These are phyloP conservation scores for Camellia lanceoleosa DNA, from an alignment of 148 eudicot genomes.

Conservation along the genomic window DNA sequence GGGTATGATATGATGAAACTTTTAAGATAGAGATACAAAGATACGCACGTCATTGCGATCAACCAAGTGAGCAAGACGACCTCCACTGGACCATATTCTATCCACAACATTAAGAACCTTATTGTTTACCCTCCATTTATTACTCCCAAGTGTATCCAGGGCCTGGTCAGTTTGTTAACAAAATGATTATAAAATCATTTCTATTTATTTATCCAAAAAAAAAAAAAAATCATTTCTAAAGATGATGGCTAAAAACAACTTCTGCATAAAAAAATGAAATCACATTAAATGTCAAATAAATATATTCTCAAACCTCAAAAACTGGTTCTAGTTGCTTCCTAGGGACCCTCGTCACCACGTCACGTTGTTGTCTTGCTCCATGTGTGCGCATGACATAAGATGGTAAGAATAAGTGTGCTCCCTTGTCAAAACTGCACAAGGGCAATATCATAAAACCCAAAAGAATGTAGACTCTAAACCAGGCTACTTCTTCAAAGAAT, in stretches of 20 bases:
- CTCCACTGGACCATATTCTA: constrained; percentile 86
- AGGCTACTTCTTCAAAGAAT: constrained; percentile 8
- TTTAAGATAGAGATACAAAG: background rate
- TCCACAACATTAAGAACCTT: constrained; percentile 72
- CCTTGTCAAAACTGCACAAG: constrained; percentile 68
- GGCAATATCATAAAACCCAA: constrained; percentile 3
- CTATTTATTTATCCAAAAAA: background rate
- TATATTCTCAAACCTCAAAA: constrained; percentile 59
- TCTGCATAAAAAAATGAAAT: background rate
- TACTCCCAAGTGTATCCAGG: constrained; percentile 84
- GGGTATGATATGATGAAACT: background rate
- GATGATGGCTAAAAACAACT: background rate
- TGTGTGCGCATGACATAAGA: constrained; percentile 90
- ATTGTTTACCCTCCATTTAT: constrained; percentile 90
- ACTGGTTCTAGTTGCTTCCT: constrained; percentile 54
- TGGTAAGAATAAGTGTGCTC: constrained; percentile 79
- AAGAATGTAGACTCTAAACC: background rate
- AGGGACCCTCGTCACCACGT: constrained; percentile 57
- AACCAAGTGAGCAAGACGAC: constrained; percentile 75
- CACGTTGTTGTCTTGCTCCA: constrained; percentile 84
- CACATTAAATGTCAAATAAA: background rate
- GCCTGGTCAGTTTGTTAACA: constrained; percentile 45
- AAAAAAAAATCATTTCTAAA: background rate
- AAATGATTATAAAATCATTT: background rate
- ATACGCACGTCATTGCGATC: constrained; percentile 78